Percentiles rank a stretch among this genome's conserved stretches.
Evolutionary conservation across 352 stramenopile species (phyloP).

Genomic region (Phytopythium boreale): DNA sequence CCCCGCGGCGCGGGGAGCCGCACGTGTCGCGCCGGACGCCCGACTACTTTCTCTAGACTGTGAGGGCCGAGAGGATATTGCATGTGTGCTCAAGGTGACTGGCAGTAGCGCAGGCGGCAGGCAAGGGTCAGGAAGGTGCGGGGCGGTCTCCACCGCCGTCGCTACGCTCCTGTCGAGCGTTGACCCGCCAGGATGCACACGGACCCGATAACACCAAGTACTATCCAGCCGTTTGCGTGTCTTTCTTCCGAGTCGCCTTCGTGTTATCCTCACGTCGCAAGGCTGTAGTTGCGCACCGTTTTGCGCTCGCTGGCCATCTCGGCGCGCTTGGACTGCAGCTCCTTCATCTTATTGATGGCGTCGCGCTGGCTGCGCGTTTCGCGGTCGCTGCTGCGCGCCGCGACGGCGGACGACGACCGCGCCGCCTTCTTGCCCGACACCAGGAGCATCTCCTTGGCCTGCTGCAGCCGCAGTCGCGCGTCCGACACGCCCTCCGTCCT

Average conservation of each 20-base stretch:
- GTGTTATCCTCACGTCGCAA: conserved; percentile 23
- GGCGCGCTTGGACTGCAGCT: conserved; percentile 65
- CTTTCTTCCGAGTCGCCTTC: background rate
- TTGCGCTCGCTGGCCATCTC: conserved; percentile 78
- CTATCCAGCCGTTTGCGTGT: background rate
- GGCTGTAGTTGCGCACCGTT: conserved; percentile 79
- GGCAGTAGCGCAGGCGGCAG: too few species aligned
- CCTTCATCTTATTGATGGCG: conserved; percentile 64
- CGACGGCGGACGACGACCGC: conserved; percentile 1
- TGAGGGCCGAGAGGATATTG: background rate
- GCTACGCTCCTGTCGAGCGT: background rate
- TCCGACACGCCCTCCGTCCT: conserved; percentile 36
- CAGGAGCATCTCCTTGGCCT: conserved; percentile 73
- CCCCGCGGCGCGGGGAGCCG: conserved; percentile 90
- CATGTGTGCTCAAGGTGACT: background rate
- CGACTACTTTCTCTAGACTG: conserved; percentile 93
- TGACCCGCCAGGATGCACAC: background rate
- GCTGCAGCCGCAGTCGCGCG: conserved; percentile 56
- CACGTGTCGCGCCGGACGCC: conserved; percentile 92
- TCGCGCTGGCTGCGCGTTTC: conserved; percentile 61
- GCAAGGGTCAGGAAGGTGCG: too few species aligned
- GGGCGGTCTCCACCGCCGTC: too few species aligned
- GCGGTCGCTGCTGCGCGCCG: conserved; percentile 37
- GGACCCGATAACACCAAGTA: background rate
- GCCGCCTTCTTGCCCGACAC: conserved; percentile 54